Evolutionary conservation across 2,329 filamentous ascomycete species (phyloP), one percentile per base, ranked within the genome.

Genomic region (Alternaria gaisen): DNA sequence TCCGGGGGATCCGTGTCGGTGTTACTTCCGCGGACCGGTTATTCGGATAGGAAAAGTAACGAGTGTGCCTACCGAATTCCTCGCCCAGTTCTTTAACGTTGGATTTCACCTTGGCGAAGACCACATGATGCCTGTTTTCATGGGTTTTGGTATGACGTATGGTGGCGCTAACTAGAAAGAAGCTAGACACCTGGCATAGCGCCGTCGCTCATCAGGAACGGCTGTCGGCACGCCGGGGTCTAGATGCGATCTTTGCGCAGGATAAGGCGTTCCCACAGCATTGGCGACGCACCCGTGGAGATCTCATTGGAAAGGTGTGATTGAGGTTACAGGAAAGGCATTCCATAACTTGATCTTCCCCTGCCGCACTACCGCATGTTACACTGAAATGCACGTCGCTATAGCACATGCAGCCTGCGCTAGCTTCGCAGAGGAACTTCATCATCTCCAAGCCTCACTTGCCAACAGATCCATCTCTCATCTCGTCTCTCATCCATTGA

Each of bases 1-100:
- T 64, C 69, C 68, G 69, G 52, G 14, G 30, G 60, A 58, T 69
- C 68, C 66, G 65, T 56, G 40, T 53, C 41, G 60, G 42, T 34
- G 12, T 43, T 46, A 24, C 32, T 61, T 53, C 60, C 38, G 43
- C 24, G 26, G 20, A 41, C 46, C 53, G 53, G 34, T 47, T 42
- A 53, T 47, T 22, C 32, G 47, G 46, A 53, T 44, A 32, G 40
- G 20, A 44, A 53, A 43, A 44, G 51, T 34, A 44, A 14, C 34
- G 18, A 26, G 12, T 38, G 53, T 55, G 41, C 24, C 32, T 34
- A 26, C 12, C 32, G 28, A 47, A 42, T 55, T 42, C 30, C 41
- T n/a, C 22, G 53, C 53, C 53, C 16, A 55, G 43, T 38, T 30
- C 50, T 30, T 60, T 54, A 60, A 50, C 44, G 44, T 42, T 30